Conservation (phyloP, 2,329 filamentous ascomycete genomes). For the Colletotrichum sp. region DNA sequence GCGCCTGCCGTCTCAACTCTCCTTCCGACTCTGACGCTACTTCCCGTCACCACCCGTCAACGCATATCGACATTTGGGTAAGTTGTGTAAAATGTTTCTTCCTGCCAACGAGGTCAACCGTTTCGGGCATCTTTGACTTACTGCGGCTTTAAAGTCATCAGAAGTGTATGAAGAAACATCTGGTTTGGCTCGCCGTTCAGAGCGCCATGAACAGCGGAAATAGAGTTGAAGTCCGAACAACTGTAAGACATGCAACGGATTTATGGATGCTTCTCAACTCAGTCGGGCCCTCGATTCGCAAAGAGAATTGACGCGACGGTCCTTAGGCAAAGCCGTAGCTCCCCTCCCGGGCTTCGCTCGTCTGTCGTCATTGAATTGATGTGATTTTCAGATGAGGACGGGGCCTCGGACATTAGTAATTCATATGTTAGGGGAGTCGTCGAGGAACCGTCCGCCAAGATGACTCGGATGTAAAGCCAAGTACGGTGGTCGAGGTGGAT, state of each 20-base stretch:
- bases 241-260: neutral
- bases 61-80: fast-evolving
- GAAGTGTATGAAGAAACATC: fast-evolving
- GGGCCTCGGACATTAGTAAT: fast-evolving
- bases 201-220: neutral
- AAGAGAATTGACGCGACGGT: neutral
- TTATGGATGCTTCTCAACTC: neutral
- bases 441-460: neutral
- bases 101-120: neutral
- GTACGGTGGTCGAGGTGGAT: neutral
- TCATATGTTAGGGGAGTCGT: neutral
- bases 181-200: neutral
- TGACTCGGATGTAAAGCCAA: neutral
- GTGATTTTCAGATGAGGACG: too few relatives aligned
- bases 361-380: too few relatives aligned
- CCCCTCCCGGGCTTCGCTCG: too few relatives aligned
- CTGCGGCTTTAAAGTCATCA: neutral
- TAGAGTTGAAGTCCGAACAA: neutral
- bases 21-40: neutral
- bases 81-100: neutral
- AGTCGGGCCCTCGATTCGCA: neutral
- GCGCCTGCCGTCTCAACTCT: neutral
- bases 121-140: neutral
- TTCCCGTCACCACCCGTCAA: neutral
- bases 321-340: too few relatives aligned